phyloP scores from a whole-genome alignment of 257 asterid genomes.

The Ajuga chamaepitys region DNA sequence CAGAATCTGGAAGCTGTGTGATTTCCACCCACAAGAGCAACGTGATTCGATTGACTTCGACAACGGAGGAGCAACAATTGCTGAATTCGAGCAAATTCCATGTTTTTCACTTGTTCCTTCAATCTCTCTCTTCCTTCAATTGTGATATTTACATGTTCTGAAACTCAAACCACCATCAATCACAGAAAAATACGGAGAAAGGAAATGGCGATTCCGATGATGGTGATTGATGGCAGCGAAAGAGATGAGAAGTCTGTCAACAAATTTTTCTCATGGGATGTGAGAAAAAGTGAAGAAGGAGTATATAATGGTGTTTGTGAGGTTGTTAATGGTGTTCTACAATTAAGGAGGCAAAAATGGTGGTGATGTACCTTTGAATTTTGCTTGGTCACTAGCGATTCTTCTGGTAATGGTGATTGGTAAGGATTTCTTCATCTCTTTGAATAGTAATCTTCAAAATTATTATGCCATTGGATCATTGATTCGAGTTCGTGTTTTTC shows the following conservation, averaged over 20 bases:
- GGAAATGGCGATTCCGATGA: not conserved
- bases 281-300: not conserved
- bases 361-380: not conserved
- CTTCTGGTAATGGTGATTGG: no score
- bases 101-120: constrained; percentile 7
- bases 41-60: constrained; percentile 32
- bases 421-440: no score
- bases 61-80: constrained; percentile 51
- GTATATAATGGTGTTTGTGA: not conserved
- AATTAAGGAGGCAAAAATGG: constrained; percentile 12
- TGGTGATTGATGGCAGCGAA: constrained; percentile 7
- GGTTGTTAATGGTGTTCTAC: not conserved
- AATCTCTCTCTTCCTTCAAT: constrained; percentile 5
- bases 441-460: no score
- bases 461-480: no score
- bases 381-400: constrained; percentile 6
- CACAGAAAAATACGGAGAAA: not conserved
- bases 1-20: constrained; percentile 87
- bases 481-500: no score
- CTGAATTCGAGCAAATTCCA: constrained; percentile 69
- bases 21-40: constrained; percentile 78
- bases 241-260: not conserved
- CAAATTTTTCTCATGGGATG: not conserved
- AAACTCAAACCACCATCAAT: constrained; percentile 26
- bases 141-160: constrained; percentile 17